phyloP scores from a whole-genome alignment of 192 early-diverging fungal species.

The Chytriomyces hyalinus region DNA sequence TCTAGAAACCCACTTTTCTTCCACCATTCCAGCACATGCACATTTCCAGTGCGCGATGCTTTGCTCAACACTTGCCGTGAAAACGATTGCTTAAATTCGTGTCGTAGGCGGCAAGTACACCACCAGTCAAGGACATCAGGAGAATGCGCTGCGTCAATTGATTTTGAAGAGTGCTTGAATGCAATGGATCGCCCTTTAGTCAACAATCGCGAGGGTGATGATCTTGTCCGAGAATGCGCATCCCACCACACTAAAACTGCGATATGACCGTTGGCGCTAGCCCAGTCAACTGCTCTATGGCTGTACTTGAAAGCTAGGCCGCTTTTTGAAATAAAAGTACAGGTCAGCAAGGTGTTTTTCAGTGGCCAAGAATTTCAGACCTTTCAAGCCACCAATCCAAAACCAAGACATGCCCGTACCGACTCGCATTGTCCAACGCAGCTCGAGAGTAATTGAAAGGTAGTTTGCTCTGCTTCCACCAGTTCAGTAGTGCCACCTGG shows the following conservation, averaged over 20 bases:
- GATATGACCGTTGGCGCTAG: constrained; percentile 1
- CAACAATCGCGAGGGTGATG: too few species aligned
- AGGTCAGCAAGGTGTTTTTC: too few species aligned
- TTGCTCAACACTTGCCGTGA: too few species aligned
- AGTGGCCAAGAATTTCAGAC: too few species aligned
- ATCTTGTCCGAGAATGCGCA: not conserved
- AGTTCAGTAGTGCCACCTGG: not conserved
- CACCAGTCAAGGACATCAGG: too few species aligned
- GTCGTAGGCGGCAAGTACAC: too few species aligned
- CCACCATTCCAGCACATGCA: too few species aligned
- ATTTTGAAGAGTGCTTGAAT: too few species aligned
- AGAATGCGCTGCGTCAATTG: too few species aligned
- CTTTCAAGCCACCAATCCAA: not conserved
- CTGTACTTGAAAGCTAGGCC: not conserved
- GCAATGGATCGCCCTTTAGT: too few species aligned
- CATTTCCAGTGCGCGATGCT: too few species aligned
- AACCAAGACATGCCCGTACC: not conserved
- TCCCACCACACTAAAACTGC: not conserved
- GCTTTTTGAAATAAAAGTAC: not conserved
- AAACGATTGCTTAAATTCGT: too few species aligned
- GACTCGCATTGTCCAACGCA: not conserved
- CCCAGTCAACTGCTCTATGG: not conserved
- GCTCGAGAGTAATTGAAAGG: not conserved
- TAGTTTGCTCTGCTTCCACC: not conserved
- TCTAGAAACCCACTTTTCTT: not conserved